phyloP scores from a whole-genome alignment of 257 asterid species.

The Nyctanthes arbortristis region DNA sequence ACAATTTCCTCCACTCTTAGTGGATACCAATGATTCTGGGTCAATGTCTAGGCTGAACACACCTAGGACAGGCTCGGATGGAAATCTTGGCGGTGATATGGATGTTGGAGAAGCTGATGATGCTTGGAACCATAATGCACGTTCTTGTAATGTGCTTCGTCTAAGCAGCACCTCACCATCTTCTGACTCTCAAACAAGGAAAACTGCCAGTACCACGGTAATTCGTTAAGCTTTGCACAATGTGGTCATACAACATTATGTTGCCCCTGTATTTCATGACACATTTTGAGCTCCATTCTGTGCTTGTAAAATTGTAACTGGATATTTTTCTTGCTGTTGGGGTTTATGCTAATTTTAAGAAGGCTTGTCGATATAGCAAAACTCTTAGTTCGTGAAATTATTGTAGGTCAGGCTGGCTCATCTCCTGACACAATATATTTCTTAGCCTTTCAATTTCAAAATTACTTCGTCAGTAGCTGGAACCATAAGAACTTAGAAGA shows the following conservation, averaged over 20 bases:
- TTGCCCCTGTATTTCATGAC: slow-evolving; percentile 6
- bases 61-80: slow-evolving; percentile 75
- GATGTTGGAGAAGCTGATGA: slow-evolving; percentile 75
- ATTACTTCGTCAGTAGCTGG: not conserved
- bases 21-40: slow-evolving; percentile 86
- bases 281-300: not conserved
- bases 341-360: slow-evolving; percentile 3
- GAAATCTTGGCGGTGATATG: slow-evolving; percentile 51
- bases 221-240: slow-evolving; percentile 12
- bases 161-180: slow-evolving; percentile 80
- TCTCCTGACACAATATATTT: not conserved
- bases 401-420: not conserved
- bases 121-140: slow-evolving; percentile 50
- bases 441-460: not conserved
- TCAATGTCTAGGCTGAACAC: slow-evolving; percentile 72
- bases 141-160: slow-evolving; percentile 57
- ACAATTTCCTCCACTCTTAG: slow-evolving; percentile 65
- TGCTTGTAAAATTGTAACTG: slow-evolving; percentile 4
- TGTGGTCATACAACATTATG: not conserved
- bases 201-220: slow-evolving; percentile 59
- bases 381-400: not conserved
- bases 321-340: not conserved
- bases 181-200: slow-evolving; percentile 74
- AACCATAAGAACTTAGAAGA: not conserved
- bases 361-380: not conserved